Conservation (phyloP, 1,139 yeast genomes). For the Pneumocystis murina region DNA sequence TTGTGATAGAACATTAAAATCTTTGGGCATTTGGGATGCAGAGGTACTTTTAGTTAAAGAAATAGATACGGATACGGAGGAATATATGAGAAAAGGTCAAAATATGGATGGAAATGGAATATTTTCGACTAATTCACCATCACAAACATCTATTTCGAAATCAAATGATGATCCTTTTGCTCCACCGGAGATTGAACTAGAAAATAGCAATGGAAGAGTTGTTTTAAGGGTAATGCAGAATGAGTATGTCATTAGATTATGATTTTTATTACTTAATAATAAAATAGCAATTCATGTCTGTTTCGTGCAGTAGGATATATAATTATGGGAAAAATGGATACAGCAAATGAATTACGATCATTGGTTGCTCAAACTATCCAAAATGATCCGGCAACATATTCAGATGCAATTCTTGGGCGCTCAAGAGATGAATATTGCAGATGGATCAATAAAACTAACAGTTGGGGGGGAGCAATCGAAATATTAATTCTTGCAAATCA, state of each 20-base stretch:
- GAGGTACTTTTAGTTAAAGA: slow-evolving; percentile 38
- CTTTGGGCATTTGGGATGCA: slow-evolving; percentile 39
- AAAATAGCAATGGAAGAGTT: neutral
- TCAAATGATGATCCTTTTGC: slow-evolving; percentile 13
- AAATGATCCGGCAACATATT: slow-evolving; percentile 34
- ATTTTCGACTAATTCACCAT: neutral
- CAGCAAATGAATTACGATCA: slow-evolving; percentile 33
- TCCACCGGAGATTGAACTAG: neutral
- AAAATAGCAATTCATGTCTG: slow-evolving; percentile 70
- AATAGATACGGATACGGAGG: neutral
- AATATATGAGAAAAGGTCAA: too few species aligned
- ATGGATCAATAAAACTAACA: slow-evolving; percentile 48
- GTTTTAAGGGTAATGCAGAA: neutral
- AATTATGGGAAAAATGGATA: slow-evolving; percentile 27
- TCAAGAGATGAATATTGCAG: slow-evolving; percentile 36
- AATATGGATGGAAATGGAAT: neutral
- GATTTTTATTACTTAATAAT: slow-evolving; percentile 44
- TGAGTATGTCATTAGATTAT: slow-evolving; percentile 12
- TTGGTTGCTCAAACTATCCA: slow-evolving; percentile 35
- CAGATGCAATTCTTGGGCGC: slow-evolving; percentile 46
- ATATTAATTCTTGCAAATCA: slow-evolving; percentile 46
- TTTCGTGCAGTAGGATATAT: slow-evolving; percentile 55
- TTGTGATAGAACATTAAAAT: slow-evolving; percentile 20
- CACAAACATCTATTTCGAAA: slow-evolving; percentile 11
- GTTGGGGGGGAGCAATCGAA: slow-evolving; percentile 87